Evolutionary conservation across 2,329 filamentous ascomycete genomes (phyloP), one percentile per base, ranked within the genome.

Genomic region (Aaosphaeria pasadenensis): DNA sequence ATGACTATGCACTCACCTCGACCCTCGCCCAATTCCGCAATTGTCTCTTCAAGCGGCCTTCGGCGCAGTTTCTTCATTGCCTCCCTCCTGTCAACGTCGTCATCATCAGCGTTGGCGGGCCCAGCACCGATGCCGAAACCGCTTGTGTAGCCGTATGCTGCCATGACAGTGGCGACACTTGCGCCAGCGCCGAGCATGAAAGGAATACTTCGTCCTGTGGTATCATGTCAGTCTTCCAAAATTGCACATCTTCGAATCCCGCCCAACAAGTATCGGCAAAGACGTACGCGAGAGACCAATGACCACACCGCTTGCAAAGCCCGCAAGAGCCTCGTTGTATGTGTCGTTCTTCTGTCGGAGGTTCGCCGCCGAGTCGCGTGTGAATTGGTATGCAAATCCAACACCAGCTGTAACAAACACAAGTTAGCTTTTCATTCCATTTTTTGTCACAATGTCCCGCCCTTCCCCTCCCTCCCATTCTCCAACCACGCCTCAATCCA

Each of bases 11-110:
- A 48, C 73, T 64, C 80, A 92, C 89, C 89, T 82, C 91, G 83
- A 57, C 90, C 90, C 77, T 96, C 91, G 45, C 91, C 91, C 62
- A 96, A 66, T 64, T 92, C 82, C 28, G 83, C 81, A 56, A 96
- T 76, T 2, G 89, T 95, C 76, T 96, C 86, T 68, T 89, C 86
- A 44, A 84, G 77, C 29, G 89, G 87, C 66, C 85, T 76, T 69
- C 89, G 82, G 70, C 86, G 86, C 65, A 85, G 85, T 75, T 81
- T 86, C 68, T 89, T 82, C 67, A 91, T 54, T 54, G 77, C 78
- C 70, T 92, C 85, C 74, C 91, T 91, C 70, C 84, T 81, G 62
- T 85, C 86, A 52, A 87, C 89, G 69, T 92, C 88, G 59, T 87
- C 84, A 38, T 86, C 79, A 44, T 85, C 78, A 49, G 83, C 77